phyloP scores from a whole-genome alignment of 176 grass and related monocot genomes.

The Rhynchospora pubera region DNA sequence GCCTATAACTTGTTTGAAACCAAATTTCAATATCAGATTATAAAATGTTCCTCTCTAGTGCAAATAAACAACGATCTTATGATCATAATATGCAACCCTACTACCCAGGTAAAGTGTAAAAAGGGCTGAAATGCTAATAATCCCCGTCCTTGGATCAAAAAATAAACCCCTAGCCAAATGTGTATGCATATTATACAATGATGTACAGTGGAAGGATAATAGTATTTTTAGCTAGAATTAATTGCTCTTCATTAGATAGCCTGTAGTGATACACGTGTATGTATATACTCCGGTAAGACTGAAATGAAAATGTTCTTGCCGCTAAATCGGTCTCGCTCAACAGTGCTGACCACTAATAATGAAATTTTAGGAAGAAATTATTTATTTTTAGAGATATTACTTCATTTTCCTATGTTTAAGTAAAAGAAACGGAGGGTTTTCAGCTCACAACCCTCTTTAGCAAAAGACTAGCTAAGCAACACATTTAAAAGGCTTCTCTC shows the following conservation, averaged over 20 bases:
- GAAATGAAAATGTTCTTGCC: neutral
- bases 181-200: neutral
- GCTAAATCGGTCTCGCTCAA: neutral
- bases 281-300: neutral
- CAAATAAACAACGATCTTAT: neutral
- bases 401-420: slow-evolving; percentile 14
- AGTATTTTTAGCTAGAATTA: neutral
- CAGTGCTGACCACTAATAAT: neutral
- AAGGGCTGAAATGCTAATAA: neutral
- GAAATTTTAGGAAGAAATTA: neutral
- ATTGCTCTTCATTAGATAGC: neutral
- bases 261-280: neutral
- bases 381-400: neutral
- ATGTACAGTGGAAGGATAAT: neutral
- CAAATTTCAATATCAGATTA: too few species aligned
- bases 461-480: neutral
- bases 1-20: too few species aligned
- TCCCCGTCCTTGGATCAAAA: too few species aligned
- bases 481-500: neutral
- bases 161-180: neutral
- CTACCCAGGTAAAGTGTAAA: neutral
- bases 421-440: neutral
- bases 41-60: too few species aligned
- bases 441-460: neutral
- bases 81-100: neutral